Evolutionary conservation across 2,329 filamentous ascomycete species (phyloP).

Genomic region (Xylariales sp.): DNA sequence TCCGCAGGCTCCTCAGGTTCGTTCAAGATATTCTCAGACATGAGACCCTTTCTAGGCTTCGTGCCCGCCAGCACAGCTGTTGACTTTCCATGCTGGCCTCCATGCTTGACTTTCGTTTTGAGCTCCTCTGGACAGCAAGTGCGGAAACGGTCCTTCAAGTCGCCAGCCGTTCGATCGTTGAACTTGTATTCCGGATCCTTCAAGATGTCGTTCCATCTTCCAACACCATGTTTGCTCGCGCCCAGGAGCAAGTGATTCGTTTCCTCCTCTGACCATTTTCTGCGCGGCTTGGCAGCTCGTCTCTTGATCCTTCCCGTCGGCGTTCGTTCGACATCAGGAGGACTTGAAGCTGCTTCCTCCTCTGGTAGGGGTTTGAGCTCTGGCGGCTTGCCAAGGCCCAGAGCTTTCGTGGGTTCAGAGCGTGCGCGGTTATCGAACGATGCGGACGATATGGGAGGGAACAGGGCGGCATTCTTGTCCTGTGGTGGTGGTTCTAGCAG

Average conservation of each 20-base stretch:
- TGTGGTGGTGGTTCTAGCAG: slow-evolving; percentile 59
- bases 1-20: slow-evolving; percentile 34
- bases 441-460: slow-evolving; percentile 57
- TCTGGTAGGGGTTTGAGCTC: slow-evolving; percentile 20
- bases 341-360: slow-evolving; percentile 22
- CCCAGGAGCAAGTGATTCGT: slow-evolving; percentile 58
- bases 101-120: slow-evolving; percentile 31
- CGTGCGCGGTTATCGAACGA: slow-evolving; percentile 45
- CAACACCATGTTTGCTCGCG: slow-evolving; percentile 58
- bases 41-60: slow-evolving; percentile 43
- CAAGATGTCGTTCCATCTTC: slow-evolving; percentile 61
- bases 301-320: slow-evolving; percentile 41
- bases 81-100: slow-evolving; percentile 19
- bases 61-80: slow-evolving; percentile 20
- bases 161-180: slow-evolving; percentile 56
- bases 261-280: slow-evolving; percentile 62
- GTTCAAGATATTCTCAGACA: slow-evolving; percentile 54
- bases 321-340: slow-evolving; percentile 25
- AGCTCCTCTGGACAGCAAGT: slow-evolving; percentile 62
- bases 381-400: slow-evolving; percentile 28
- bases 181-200: slow-evolving; percentile 58
- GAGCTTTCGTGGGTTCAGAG: slow-evolving; percentile 38
- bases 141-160: slow-evolving; percentile 62
- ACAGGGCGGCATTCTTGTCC: slow-evolving; percentile 47
- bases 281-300: slow-evolving; percentile 51